phyloP scores from a whole-genome alignment of 495 filamentous ascomycete genomes.

The Tetracladium setigerum region DNA sequence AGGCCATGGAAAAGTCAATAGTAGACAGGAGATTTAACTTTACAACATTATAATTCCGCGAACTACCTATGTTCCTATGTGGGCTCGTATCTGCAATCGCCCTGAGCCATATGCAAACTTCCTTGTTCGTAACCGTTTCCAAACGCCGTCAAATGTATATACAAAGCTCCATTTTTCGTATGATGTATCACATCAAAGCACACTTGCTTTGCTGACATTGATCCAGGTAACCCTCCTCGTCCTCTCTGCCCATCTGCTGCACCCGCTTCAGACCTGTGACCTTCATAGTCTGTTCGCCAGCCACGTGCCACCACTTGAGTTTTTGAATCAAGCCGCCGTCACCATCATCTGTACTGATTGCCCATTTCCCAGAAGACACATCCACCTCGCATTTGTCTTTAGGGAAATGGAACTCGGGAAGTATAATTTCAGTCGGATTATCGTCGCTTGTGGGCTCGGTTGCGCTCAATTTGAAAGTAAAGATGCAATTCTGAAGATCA shows the following conservation, averaged over 20 bases:
- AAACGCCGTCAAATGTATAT: not conserved
- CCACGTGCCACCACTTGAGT: constrained; percentile 84
- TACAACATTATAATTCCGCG: no score
- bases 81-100: no score
- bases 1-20: no score
- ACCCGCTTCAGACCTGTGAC: constrained; percentile 61
- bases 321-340: constrained; percentile 60
- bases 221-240: constrained; percentile 33
- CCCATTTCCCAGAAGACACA: constrained; percentile 84
- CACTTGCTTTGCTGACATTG: constrained; percentile 48
- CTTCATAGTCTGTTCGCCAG: constrained; percentile 73
- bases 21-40: no score
- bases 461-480: constrained; percentile 57
- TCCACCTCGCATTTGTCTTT: constrained; percentile 56
- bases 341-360: constrained; percentile 59
- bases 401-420: constrained; percentile 94
- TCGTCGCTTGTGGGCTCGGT: constrained; percentile 43
- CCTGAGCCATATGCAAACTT: no score
- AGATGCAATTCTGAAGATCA: constrained; percentile 68
- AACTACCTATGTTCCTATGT: no score
- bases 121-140: not conserved
- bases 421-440: constrained; percentile 71
- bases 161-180: not conserved
- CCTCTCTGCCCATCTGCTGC: constrained; percentile 35
- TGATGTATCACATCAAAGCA: constrained; percentile 37